A percentile compares a stretch with the other conserved stretches of the same genome.
Conservation (phyloP, 78 protist species). For the Emiliania huxleyi region DNA sequence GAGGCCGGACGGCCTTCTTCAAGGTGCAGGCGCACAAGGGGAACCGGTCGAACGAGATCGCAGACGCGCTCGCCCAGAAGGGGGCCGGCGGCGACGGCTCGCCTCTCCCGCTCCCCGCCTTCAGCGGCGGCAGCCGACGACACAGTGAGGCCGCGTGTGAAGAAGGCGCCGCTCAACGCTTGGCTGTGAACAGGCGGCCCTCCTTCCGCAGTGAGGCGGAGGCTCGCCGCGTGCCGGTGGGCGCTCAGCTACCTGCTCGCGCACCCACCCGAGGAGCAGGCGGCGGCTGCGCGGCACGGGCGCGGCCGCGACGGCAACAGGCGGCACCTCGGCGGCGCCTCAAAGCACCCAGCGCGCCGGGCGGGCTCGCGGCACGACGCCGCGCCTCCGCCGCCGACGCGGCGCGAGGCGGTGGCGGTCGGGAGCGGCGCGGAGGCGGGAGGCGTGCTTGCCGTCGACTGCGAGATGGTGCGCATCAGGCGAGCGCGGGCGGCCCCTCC, state of each 20-base stretch:
- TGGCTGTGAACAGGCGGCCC: not conserved
- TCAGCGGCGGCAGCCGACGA: not conserved
- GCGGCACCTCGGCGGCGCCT: too few relatives aligned
- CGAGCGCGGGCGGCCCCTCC: not conserved
- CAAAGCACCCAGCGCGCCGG: not conserved
- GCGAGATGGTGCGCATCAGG: not conserved
- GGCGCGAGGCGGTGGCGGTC: not conserved
- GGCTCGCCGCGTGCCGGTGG: not conserved
- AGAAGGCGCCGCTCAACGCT: not conserved
- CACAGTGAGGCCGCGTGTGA: not conserved
- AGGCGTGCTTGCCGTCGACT: not conserved
- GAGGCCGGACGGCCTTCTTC: not conserved
- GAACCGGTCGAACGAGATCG: not conserved
- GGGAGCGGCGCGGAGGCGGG: not conserved
- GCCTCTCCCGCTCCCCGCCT: not conserved
- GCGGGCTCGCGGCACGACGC: not conserved
- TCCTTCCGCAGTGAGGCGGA: not conserved
- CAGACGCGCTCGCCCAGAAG: constrained; percentile 1
- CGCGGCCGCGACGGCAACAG: not conserved
- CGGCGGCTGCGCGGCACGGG: not conserved
- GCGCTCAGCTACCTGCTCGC: not conserved
- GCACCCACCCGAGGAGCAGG: not conserved
- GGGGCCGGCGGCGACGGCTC: not conserved
- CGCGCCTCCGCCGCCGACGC: not conserved
- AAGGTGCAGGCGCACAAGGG: not conserved